A percentile compares a stretch with the other conserved stretches of the same genome.
Evolutionary conservation across 176 grass and related monocot genomes (phyloP).

Genomic region (Elaeis guineensis): DNA sequence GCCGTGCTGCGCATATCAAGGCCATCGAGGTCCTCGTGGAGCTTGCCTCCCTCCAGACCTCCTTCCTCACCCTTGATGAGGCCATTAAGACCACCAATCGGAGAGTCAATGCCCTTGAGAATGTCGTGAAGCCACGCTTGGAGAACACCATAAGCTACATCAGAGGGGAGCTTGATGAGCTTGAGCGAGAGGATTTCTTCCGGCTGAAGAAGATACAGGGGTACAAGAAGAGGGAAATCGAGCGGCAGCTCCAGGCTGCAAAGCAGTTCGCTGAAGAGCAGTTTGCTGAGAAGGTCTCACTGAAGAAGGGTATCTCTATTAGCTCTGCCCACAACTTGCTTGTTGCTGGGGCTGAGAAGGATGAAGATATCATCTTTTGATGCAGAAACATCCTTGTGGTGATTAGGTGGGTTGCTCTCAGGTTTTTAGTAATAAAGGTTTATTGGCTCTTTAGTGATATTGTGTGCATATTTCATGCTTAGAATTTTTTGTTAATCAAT

Average conservation of each 20-base stretch:
- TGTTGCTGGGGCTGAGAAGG: conserved; percentile 26
- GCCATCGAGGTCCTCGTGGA: conserved; percentile 63
- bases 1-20: conserved; percentile 43
- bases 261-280: conserved; percentile 38
- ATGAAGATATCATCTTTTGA: conserved; percentile 82
- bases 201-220: conserved; percentile 79
- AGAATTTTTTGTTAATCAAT: too few species aligned
- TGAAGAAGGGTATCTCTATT: conserved; percentile 59
- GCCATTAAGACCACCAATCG: conserved; percentile 85
- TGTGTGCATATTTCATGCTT: too few species aligned
- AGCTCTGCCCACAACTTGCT: conserved; percentile 37
- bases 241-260: conserved; percentile 36
- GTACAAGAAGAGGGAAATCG: conserved; percentile 46
- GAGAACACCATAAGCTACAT: conserved; percentile 83
- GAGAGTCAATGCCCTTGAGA: conserved; percentile 68
- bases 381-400: not conserved
- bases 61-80: conserved; percentile 69
- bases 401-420: too few species aligned
- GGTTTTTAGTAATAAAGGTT: too few species aligned
- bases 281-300: conserved; percentile 30
- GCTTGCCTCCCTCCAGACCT: conserved; percentile 80
- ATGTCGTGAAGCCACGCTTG: conserved; percentile 55
- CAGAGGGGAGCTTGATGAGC: conserved; percentile 61
- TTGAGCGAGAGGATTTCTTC: conserved; percentile 90
- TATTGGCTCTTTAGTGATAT: too few species aligned